phyloP scores from a whole-genome alignment of 2,329 filamentous ascomycete genomes.

The Colletotrichum sansevieriae region DNA sequence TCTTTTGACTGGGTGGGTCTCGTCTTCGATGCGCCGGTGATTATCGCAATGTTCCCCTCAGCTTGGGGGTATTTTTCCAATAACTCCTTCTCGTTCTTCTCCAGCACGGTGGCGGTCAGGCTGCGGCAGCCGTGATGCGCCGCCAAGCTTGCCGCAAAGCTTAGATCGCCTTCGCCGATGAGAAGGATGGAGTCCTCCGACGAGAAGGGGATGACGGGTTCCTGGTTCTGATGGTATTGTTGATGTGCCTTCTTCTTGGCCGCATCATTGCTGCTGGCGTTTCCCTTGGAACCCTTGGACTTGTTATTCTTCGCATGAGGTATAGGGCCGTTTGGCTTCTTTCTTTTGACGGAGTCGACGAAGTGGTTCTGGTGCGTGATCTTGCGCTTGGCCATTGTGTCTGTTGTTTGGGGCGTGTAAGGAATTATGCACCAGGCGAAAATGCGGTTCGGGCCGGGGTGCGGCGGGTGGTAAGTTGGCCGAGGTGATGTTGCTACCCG shows the following conservation, averaged over 20 bases:
- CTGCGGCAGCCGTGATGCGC: slow-evolving; percentile 74
- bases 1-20: background rate
- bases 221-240: slow-evolving; percentile 49
- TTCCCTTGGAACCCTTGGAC: background rate
- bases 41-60: slow-evolving; percentile 66
- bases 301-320: slow-evolving; percentile 31
- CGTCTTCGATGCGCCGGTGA: slow-evolving; percentile 50
- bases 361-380: slow-evolving; percentile 39
- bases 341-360: slow-evolving; percentile 38
- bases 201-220: slow-evolving; percentile 76
- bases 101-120: slow-evolving; percentile 78
- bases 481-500: slow-evolving; percentile 34
- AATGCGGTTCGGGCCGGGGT: slow-evolving; percentile 10
- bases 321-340: slow-evolving; percentile 30
- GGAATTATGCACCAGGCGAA: background rate
- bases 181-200: slow-evolving; percentile 78
- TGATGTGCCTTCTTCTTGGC: slow-evolving; percentile 42
- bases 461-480: background rate
- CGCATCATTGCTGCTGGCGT: slow-evolving; percentile 26
- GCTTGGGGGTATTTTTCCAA: slow-evolving; percentile 81
- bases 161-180: slow-evolving; percentile 85
- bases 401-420: background rate
- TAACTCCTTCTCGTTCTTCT: slow-evolving; percentile 69
- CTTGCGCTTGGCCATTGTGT: slow-evolving; percentile 58
- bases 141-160: slow-evolving; percentile 78